phyloP scores from a whole-genome alignment of 495 filamentous ascomycete species.

The Aspergillus taichungensis region DNA sequence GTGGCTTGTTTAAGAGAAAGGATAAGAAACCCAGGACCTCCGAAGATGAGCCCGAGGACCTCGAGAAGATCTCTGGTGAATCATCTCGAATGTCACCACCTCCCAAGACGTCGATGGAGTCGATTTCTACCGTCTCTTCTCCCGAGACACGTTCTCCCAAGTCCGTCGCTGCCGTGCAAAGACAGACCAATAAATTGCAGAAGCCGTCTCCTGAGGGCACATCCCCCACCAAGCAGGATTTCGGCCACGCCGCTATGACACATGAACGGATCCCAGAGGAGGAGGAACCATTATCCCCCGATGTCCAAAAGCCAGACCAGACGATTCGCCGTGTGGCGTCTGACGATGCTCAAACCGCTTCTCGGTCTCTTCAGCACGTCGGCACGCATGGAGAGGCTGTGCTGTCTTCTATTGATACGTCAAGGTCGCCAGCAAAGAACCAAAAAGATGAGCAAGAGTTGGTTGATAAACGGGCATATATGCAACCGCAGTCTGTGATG shows the following conservation, averaged over 20 bases:
- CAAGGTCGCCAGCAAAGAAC: conserved; percentile 19
- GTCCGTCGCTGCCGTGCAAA: conserved; percentile 28
- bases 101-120: conserved; percentile 44
- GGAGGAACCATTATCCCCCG: conserved; percentile 3
- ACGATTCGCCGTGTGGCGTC: conserved; percentile 36
- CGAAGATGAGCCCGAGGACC: conserved; percentile 58
- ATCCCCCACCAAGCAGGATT: conserved; percentile 34
- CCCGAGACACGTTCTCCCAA: conserved; percentile 28
- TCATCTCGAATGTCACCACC: conserved; percentile 42
- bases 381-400: conserved; percentile 4
- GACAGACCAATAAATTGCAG: conserved; percentile 64
- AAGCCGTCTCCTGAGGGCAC: conserved; percentile 53
- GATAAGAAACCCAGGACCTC: conserved; percentile 70
- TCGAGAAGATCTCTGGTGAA: conserved; percentile 53
- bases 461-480: conserved; percentile 2
- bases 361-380: conserved; percentile 15
- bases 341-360: conserved; percentile 19
- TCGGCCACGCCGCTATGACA: conserved; percentile 4
- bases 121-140: conserved; percentile 23
- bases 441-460: conserved; percentile 5
- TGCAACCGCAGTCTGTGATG: conserved; percentile 15
- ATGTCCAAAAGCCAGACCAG: conserved; percentile 15
- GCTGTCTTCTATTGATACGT: conserved; percentile 1
- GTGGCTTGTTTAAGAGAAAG: conserved; percentile 90
- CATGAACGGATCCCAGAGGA: conserved; percentile 7